Evolutionary conservation across 1,139 yeast species (phyloP).

Genomic region (Geotrichum restrictum): DNA sequence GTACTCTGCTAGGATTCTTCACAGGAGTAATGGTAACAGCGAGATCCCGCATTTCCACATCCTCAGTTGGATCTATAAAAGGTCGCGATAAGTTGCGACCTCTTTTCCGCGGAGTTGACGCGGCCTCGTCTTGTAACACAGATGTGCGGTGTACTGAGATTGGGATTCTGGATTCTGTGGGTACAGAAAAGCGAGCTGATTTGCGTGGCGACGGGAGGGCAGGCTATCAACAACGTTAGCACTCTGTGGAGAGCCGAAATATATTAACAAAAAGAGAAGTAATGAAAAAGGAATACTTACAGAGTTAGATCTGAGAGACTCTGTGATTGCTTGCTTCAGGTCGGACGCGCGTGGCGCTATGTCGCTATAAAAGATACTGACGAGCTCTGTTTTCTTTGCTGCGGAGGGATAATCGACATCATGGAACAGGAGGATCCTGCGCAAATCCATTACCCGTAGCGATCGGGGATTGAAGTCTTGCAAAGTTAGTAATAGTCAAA

Average conservation of each 20-base stretch:
- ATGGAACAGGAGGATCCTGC: conserved; percentile 57
- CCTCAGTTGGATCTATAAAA: conserved; percentile 13
- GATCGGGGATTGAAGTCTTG: conserved; percentile 60
- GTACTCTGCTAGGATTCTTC: not conserved
- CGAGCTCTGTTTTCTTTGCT: conserved; percentile 59
- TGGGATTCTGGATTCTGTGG: not conserved
- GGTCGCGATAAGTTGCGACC: conserved; percentile 13
- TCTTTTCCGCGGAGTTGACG: not conserved
- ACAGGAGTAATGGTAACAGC: not conserved
- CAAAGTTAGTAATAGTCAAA: not conserved
- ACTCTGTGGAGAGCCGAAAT: too few relatives aligned
- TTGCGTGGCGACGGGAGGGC: not conserved
- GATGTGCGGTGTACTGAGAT: not conserved
- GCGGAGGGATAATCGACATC: conserved; percentile 54
- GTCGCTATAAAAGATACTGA: conserved; percentile 50
- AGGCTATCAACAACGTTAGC: not conserved
- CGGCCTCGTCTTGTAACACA: not conserved
- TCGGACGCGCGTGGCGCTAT: conserved; percentile 39
- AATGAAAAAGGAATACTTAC: not conserved
- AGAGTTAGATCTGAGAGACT: not conserved
- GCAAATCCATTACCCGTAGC: conserved; percentile 59
- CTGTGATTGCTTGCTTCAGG: not conserved
- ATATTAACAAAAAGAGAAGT: not conserved
- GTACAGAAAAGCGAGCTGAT: too few relatives aligned
- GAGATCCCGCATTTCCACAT: not conserved